Evolutionary conservation across 768 basidiomycete species (phyloP), one percentile per base, ranked within the genome.

Genomic region (Aureoboletus auriporus): DNA sequence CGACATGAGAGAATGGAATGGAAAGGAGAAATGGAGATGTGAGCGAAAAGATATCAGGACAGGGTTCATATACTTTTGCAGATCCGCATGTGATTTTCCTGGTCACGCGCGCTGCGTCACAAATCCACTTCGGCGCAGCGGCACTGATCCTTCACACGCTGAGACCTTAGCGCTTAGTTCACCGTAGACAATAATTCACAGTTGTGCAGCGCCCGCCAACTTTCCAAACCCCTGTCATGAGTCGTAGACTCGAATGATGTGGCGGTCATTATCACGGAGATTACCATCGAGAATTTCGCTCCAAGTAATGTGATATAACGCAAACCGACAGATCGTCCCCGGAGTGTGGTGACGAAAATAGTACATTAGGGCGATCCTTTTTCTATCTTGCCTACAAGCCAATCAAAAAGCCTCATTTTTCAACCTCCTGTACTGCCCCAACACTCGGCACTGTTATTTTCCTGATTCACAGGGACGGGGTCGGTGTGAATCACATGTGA

Each of bases 1-100:
- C 10, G 73, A 63, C 75, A 77, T 77, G 54, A 16, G 4, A 14
- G 43, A 47, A 40, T 29, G 51, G 34, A 34, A 28, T 5, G 17
- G 28, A 51, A 47, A 7, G 33, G 49, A 14, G 31, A 27, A 46
- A 46, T 52, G 46, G 33, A 35, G 49, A 50, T 35, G 38, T 30
- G 36, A 53, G 44, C 50, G 44, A 48, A 10, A 6, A 8, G 43
- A 26, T 39, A 42, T 51, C 45, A 46, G 30, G 59, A 62, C 54
- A 51, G 56, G 53, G 62, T 61, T 62, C 47, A 64, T 64, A 62
- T 62, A 62, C 62, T 37, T 40, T 39, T 30, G 50, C 8, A 34
- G 36, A 47, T 33, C 14, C 39, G 16, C 61, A 63, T 63, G 61
- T 63, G 61, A 63, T 63, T 64, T 37, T 12, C 30, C 7, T 33